phyloP scores from a whole-genome alignment of 1,139 yeast species.

The Tardiomyces digboiensis region DNA sequence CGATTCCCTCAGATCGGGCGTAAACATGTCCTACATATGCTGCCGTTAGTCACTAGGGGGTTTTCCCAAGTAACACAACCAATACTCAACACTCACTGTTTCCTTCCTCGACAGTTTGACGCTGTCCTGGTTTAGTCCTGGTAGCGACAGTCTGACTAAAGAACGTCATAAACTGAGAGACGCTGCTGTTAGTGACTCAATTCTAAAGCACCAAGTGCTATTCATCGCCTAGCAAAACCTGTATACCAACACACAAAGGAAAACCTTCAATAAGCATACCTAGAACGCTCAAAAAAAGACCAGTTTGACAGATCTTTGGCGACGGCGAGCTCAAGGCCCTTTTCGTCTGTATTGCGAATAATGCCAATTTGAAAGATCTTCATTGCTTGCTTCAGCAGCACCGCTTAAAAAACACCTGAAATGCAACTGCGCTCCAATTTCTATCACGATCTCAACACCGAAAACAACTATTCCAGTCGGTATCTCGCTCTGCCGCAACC shows the following conservation, averaged over 20 bases:
- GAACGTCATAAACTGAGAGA: constrained; percentile 80
- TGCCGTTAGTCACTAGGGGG: constrained; percentile 4
- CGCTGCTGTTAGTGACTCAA: constrained; percentile 2
- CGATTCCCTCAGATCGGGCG: constrained; percentile 80
- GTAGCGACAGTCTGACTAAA: constrained; percentile 86
- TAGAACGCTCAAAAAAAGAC: constrained; percentile 72
- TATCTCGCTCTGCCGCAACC: too few species aligned
- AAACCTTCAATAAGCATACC: constrained; percentile 2
- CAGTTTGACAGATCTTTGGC: constrained; percentile 81
- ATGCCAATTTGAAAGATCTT: constrained; percentile 87
- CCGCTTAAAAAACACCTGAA: too few species aligned
- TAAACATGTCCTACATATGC: constrained; percentile 87
- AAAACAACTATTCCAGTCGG: too few species aligned
- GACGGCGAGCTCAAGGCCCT: constrained; percentile 62
- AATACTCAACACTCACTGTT: constrained; percentile 21
- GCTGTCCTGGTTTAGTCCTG: constrained; percentile 80
- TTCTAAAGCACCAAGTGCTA: too few species aligned
- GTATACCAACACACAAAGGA: background rate
- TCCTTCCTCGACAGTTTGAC: constrained; percentile 94
- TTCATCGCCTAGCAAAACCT: background rate
- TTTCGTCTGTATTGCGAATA: constrained; percentile 57
- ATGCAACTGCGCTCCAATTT: too few species aligned
- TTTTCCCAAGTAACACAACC: too few species aligned
- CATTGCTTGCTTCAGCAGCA: constrained; percentile 36
- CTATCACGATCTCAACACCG: too few species aligned